Percentiles rank a stretch among this genome's conserved stretches.
Conservation (phyloP, 306 rosid species). For the Malus domestica region ASM211411v1 NC_041800.1:31235733-31236232, state of each 20-base stretch:
- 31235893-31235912: conserved; percentile 75
- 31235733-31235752: background rate
- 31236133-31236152: conserved; percentile 86
- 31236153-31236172: conserved; percentile 86
- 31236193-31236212: conserved; percentile 16
- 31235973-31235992: background rate
- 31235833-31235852: background rate
- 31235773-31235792: background rate
- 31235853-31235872: background rate
- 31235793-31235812: background rate
- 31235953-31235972: conserved; percentile 1
- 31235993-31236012: background rate
- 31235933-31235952: conserved; percentile 99
- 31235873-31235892: conserved; percentile 79
- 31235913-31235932: conserved; percentile 96
- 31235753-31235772: background rate
- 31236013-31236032: background rate
- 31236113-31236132: conserved; percentile 99
- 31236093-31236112: conserved; percentile 20
- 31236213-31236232: conserved; percentile 15
- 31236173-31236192: background rate
- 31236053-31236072: background rate
- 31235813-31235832: background rate
- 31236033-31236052: background rate
- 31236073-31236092: conserved; percentile 18